These are phyloP conservation scores for Phytophthora sp. DNA, from an alignment of 352 stramenopile species.

Conservation along the genomic window DNA sequence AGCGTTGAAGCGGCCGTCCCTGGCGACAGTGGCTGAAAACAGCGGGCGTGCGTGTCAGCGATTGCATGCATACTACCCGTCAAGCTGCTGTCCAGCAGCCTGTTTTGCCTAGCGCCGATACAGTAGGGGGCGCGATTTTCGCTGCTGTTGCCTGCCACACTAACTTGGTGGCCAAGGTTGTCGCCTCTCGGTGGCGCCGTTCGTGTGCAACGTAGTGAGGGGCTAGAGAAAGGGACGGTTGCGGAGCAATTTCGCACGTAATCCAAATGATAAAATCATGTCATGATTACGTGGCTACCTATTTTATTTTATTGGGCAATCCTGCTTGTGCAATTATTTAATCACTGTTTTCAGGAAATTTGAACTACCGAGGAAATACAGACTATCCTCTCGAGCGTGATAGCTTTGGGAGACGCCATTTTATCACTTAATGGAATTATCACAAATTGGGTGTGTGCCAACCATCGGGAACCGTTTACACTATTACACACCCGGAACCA, in stretches of 20 bases:
- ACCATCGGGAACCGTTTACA: no score
- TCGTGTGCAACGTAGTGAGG: slow-evolving; percentile 22
- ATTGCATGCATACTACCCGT: slow-evolving; percentile 5
- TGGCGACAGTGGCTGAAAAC: slow-evolving; percentile 14
- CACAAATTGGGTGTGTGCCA: no score
- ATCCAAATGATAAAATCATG: no score
- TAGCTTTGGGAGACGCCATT: no score
- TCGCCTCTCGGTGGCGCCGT: slow-evolving; percentile 11
- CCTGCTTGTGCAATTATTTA: no score
- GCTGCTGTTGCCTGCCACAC: background rate
- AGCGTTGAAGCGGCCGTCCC: background rate
- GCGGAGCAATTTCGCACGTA: background rate
- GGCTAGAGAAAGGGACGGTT: slow-evolving; percentile 30
- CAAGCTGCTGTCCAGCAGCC: background rate
- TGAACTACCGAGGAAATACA: no score
- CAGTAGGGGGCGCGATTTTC: background rate
- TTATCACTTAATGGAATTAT: no score
- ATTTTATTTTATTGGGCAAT: no score
- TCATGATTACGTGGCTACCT: no score
- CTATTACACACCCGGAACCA: no score
- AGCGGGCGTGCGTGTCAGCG: slow-evolving; percentile 11
- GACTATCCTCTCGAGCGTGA: no score
- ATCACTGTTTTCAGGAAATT: no score
- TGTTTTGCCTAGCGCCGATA: background rate
- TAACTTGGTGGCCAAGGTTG: background rate